Conservation (phyloP, 2,329 filamentous ascomycete genomes). For the Boeremia exigua region DNA sequence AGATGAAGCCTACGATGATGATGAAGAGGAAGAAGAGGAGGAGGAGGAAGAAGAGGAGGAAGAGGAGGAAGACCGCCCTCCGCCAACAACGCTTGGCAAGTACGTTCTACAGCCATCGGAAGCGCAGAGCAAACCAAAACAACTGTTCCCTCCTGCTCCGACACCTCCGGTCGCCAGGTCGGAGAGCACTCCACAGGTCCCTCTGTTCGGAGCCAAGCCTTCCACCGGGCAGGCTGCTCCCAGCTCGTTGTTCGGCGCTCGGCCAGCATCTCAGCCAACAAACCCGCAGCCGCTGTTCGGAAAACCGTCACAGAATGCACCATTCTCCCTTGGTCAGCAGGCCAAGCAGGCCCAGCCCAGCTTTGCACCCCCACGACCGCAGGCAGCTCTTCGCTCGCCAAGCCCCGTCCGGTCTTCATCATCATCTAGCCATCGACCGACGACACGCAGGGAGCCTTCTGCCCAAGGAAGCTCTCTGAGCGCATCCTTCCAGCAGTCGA, state of each 20-base stretch:
- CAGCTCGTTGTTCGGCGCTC: slow-evolving; percentile 2
- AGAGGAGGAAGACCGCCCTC: background rate
- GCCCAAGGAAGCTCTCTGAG: slow-evolving; percentile 41
- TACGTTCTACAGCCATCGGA: slow-evolving; percentile 9
- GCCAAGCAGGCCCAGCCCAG: slow-evolving; percentile 42
- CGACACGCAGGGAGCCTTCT: slow-evolving; percentile 36
- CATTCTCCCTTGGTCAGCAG: slow-evolving; percentile 19
- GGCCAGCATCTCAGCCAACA: background rate
- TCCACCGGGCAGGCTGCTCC: background rate
- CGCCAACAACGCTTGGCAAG: slow-evolving; percentile 14
- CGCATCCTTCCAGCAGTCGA: slow-evolving; percentile 38
- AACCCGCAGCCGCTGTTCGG: slow-evolving; percentile 25
- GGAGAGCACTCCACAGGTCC: slow-evolving; percentile 13
- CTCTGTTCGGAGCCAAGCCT: slow-evolving; percentile 9
- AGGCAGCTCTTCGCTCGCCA: slow-evolving; percentile 71
- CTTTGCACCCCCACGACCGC: slow-evolving; percentile 57
- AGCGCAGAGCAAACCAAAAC: background rate
- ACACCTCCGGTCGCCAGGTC: slow-evolving; percentile 41
- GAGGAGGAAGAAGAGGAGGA: slow-evolving; percentile 8
- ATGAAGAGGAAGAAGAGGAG: slow-evolving; percentile 49
- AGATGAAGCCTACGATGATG: slow-evolving; percentile 53
- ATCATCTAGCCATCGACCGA: slow-evolving; percentile 51
- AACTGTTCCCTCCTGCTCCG: slow-evolving; percentile 35
- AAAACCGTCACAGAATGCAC: slow-evolving; percentile 19
- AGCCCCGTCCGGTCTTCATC: slow-evolving; percentile 70